Evolutionary conservation across 192 early-diverging fungal genomes (phyloP).

Genomic region (Entrophospora sp.): DNA sequence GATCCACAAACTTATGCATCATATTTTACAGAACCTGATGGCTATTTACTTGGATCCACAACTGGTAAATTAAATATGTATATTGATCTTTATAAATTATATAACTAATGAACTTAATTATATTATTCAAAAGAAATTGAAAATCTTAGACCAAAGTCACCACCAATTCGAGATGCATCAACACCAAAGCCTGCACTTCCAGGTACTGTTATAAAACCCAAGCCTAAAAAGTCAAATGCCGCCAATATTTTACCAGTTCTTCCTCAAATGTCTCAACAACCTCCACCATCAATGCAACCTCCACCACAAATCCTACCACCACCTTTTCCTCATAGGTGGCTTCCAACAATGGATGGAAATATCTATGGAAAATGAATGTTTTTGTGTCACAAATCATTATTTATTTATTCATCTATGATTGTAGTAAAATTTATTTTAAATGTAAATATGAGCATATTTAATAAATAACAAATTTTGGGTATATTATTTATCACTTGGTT

Average conservation of each 20-base stretch:
- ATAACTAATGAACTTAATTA: not conserved
- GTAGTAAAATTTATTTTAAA: too few relatives aligned
- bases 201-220: not conserved
- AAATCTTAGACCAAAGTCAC: conserved; percentile 45
- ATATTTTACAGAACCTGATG: conserved; percentile 27
- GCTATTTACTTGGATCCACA: conserved; percentile 23
- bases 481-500: too few relatives aligned
- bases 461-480: too few relatives aligned
- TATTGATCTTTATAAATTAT: not conserved
- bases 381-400: too few relatives aligned
- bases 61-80: conserved; percentile 19
- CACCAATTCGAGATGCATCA: conserved; percentile 31
- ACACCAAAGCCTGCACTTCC: not conserved
- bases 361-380: conserved; percentile 2
- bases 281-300: too few relatives aligned
- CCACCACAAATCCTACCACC: not conserved
- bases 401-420: too few relatives aligned
- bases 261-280: not conserved
- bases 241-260: not conserved
- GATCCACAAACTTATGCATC: conserved; percentile 27
- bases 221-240: not conserved
- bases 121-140: conserved; percentile 33
- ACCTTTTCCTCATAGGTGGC: conserved; percentile 18
- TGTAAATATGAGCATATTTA: too few relatives aligned
- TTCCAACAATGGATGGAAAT: not conserved